phyloP scores from a whole-genome alignment of 805 yeast species.

The Lipomyces yamanashiensis region DNA sequence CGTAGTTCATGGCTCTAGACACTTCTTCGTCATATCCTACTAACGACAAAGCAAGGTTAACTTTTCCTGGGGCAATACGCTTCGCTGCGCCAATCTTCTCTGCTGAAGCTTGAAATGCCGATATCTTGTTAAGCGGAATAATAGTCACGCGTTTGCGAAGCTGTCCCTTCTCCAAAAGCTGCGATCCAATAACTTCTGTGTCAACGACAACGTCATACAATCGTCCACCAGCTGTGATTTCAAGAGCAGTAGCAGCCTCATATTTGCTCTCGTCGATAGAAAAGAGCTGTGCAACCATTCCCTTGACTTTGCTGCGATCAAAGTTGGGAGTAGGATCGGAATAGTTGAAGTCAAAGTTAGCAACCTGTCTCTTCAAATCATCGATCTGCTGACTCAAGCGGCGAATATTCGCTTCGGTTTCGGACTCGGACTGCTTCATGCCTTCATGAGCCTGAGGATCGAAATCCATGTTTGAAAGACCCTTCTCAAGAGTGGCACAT shows the following conservation, averaged over 20 bases:
- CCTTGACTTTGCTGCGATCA: slow-evolving; percentile 68
- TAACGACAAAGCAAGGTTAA: slow-evolving; percentile 84
- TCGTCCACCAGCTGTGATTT: slow-evolving; percentile 92
- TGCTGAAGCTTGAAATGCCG: slow-evolving; percentile 60
- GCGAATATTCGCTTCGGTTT: slow-evolving; percentile 48
- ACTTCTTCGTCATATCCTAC: slow-evolving; percentile 75
- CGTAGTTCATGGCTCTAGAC: slow-evolving; percentile 81
- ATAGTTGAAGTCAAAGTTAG: slow-evolving; percentile 78
- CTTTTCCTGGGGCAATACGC: slow-evolving; percentile 77
- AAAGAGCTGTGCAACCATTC: slow-evolving; percentile 88
- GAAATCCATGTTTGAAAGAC: slow-evolving; percentile 45
- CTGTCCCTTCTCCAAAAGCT: slow-evolving; percentile 75
- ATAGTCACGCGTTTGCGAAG: slow-evolving; percentile 84
- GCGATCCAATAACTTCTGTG: slow-evolving; percentile 81
- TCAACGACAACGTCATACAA: slow-evolving; percentile 91
- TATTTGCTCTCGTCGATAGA: slow-evolving; percentile 59
- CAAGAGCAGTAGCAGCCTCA: slow-evolving; percentile 78
- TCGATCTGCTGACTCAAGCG: slow-evolving; percentile 56
- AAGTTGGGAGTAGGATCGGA: slow-evolving; percentile 66
- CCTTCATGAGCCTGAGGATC: slow-evolving; percentile 48
- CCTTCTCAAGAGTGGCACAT: slow-evolving; percentile 21
- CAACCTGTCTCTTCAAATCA: slow-evolving; percentile 62
- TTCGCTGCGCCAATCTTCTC: slow-evolving; percentile 68
- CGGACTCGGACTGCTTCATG: slow-evolving; percentile 38
- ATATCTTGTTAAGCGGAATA: slow-evolving; percentile 86